Evolutionary conservation across 2,329 filamentous ascomycete genomes (phyloP).

Genomic region (Aspergillus flavus): DNA sequence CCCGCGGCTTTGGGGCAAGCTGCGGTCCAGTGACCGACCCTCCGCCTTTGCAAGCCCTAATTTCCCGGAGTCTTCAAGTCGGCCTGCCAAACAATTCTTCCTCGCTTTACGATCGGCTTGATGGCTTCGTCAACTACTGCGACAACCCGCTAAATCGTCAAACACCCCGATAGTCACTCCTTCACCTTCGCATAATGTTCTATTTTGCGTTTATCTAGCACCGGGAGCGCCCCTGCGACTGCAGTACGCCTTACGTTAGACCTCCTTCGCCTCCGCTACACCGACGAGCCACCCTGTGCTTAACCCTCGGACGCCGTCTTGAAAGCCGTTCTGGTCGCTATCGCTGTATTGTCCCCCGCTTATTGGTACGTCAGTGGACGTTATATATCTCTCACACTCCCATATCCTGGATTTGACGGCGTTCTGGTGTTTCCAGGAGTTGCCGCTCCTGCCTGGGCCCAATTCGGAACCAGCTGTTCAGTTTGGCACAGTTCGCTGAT

Average conservation of each 20-base stretch:
- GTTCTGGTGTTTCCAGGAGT: slow-evolving; percentile 13
- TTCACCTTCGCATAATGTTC: slow-evolving; percentile 14
- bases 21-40: slow-evolving; percentile 32
- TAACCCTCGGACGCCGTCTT: slow-evolving; percentile 2
- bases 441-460: slow-evolving; percentile 14
- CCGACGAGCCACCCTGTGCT: slow-evolving; percentile 19
- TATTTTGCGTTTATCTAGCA: slow-evolving; percentile 12
- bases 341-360: background rate
- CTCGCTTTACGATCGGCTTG: slow-evolving; percentile 12
- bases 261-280: slow-evolving; percentile 23
- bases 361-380: slow-evolving; percentile 9
- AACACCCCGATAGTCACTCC: slow-evolving; percentile 15
- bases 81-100: slow-evolving; percentile 24
- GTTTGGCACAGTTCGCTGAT: slow-evolving; percentile 9
- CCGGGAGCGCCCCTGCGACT: slow-evolving; percentile 19
- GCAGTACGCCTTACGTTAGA: slow-evolving; percentile 20
- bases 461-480: slow-evolving; percentile 10
- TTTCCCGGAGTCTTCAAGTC: slow-evolving; percentile 31
- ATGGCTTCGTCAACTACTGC: slow-evolving; percentile 8
- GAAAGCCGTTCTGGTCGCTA: slow-evolving; percentile 3
- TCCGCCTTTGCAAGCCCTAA: slow-evolving; percentile 40
- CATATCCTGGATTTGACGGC: slow-evolving; percentile 1
- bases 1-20: slow-evolving; percentile 30
- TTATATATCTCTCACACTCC: too few relatives aligned
- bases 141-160: slow-evolving; percentile 7